A percentile compares a stretch with the other conserved stretches of the same genome.
Evolutionary conservation across 1,284 basidiomycete genomes (phyloP).

Genomic region (Ceratobasidium sp.): DNA sequence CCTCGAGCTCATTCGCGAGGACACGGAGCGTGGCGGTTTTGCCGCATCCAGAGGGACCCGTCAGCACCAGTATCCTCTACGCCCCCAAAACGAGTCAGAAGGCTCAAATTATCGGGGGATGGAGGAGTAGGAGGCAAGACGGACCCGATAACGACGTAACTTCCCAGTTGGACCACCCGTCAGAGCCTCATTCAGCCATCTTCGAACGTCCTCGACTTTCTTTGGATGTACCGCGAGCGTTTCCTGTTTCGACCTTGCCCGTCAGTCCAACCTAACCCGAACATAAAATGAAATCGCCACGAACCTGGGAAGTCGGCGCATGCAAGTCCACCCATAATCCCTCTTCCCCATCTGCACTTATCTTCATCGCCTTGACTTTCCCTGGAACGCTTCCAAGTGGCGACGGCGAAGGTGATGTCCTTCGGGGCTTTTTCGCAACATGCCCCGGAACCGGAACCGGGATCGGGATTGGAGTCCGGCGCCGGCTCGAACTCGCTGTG

Average conservation of each 20-base stretch:
- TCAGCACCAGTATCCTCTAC: constrained; percentile 84
- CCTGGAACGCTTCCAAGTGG: not conserved
- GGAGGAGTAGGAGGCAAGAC: constrained; percentile 49
- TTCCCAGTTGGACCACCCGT: constrained; percentile 72
- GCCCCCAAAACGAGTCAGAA: not conserved
- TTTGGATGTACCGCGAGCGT: constrained; percentile 89
- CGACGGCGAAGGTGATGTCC: constrained; percentile 17
- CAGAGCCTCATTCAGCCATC: constrained; percentile 88
- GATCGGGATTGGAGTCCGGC: constrained; percentile 11
- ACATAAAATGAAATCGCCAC: not conserved
- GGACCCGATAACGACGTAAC: constrained; percentile 79
- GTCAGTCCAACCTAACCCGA: not conserved
- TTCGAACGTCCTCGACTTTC: constrained; percentile 85
- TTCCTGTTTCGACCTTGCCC: constrained; percentile 57
- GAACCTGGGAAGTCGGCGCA: constrained; percentile 22
- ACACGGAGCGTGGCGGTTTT: constrained; percentile 89
- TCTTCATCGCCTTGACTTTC: not conserved
- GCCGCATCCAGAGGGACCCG: constrained; percentile 89
- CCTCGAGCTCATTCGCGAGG: constrained; percentile 76
- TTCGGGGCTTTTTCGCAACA: constrained; percentile 25
- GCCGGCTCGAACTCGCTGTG: not conserved
- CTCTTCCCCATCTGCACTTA: not conserved
- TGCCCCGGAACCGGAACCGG: constrained; percentile 4
- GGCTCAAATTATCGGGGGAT: not conserved
- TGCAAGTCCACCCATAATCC: constrained; percentile 37